Evolutionary conservation across 208 protist species (phyloP), one percentile per base, ranked within the genome.

Genomic region (Trypanosomatidae sp.): DNA sequence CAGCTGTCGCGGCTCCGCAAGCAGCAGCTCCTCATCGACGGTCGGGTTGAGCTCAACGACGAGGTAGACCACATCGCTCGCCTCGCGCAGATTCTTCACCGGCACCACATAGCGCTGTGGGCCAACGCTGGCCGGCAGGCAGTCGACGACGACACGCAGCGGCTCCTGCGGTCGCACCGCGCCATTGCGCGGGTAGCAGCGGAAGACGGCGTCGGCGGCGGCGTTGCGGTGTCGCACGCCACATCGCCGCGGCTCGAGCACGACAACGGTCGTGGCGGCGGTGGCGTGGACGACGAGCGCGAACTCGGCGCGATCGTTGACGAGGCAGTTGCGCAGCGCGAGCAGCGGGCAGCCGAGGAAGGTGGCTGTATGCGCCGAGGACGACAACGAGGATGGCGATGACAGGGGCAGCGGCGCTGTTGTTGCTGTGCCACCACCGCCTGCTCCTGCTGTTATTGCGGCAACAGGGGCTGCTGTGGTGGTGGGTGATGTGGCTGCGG

Each of bases 31-130:
- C 15, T 72, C 61, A 26, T 74, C 75, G 35, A 70, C 59, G 1
- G 61, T 82, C 2, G 83, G 75, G 48, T 88, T 84, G 38, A 92
- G 38, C 47, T 81, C 72, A 6, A 92, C 66, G 8, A 72, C 67
- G 22, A 92, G 28, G 54, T 88, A 88, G 40, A 67, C 57, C 30
- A 88, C 61, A 43, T 87, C 75, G 0, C 47, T 32, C 2, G 61
- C 47, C 56, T 88, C 68, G 43, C 72, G 62, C 20, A 87, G 44
- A 25, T 92, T 88, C 43, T 76, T 86, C 15, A 92, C 68, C 3
- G 83, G 78, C 38, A 92, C 76, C 30, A 88, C 71, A 43, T 88
- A 92, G 47, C 71, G 76, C 46, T 92, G 83, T 4, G 75, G 83
- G 2, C 78, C 78, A 19, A 75, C 64, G 47, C 69, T 71, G 13